These are phyloP conservation scores for Penicillium glabrum DNA, from an alignment of 2,329 filamentous ascomycete species.

Conservation along the genomic window DNA sequence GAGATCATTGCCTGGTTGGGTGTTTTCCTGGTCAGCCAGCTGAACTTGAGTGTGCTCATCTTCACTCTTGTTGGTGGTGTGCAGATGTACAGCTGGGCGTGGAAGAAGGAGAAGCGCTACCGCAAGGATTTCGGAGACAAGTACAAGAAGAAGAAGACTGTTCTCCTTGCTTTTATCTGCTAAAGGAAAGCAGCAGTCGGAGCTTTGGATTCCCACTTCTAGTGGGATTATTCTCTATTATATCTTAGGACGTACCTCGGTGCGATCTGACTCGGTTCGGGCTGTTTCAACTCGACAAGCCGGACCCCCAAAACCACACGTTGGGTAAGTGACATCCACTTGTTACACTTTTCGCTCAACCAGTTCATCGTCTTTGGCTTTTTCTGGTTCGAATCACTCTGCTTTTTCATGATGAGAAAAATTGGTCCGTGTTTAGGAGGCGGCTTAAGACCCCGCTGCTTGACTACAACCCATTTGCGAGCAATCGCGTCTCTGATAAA, in stretches of 20 bases:
- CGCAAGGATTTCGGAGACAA: constrained; percentile 86
- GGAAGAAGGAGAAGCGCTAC: constrained; percentile 88
- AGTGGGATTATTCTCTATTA: neutral
- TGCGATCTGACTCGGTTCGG: neutral
- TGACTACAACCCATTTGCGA: constrained; percentile 74
- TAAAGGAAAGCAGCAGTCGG: constrained; percentile 39
- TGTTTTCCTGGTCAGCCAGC: constrained; percentile 72
- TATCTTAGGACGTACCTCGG: neutral
- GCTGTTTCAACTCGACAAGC: constrained; percentile 23
- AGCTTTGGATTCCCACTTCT: neutral
- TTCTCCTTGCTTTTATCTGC: constrained; percentile 76
- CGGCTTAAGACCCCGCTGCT: constrained; percentile 84
- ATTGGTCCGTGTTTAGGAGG: constrained; percentile 97
- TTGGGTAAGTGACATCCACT: constrained; percentile 61
- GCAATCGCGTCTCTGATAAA: constrained; percentile 73
- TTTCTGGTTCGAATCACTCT: neutral
- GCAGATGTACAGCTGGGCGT: constrained; percentile 86
- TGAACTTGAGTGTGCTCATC: constrained; percentile 71
- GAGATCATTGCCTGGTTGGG: constrained; percentile 86
- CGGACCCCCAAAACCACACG: constrained; percentile 71
- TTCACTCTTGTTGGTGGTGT: constrained; percentile 72
- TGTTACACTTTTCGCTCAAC: constrained; percentile 18
- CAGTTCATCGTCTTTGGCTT: neutral
- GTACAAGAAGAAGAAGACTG: constrained; percentile 92
- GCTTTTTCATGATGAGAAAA: constrained; percentile 70